Evolutionary conservation across 352 stramenopile species (phyloP).

Genomic region (Pythium sp.): DNA sequence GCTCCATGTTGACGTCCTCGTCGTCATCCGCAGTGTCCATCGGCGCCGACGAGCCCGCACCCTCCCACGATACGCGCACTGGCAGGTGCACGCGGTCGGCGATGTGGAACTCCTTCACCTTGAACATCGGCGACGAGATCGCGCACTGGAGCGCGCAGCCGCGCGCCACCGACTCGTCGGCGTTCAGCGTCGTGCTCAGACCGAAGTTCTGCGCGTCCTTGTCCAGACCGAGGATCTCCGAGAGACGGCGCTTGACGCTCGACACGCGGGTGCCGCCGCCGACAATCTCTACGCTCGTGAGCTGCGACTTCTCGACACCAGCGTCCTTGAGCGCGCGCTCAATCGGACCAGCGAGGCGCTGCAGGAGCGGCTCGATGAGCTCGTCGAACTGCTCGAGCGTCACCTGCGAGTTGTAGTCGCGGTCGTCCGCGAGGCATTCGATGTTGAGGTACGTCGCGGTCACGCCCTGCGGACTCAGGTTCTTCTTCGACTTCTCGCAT

Average conservation of each 20-base stretch:
- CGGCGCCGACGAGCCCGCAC: conserved; percentile 43
- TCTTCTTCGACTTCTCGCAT: conserved; percentile 99
- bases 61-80: conserved; percentile 94
- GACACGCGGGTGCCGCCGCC: conserved; percentile 95
- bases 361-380: conserved; percentile 89
- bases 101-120: conserved; percentile 93
- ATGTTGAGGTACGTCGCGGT: conserved; percentile 95
- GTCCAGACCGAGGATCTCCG: conserved; percentile 91
- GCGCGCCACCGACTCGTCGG: conserved; percentile 96
- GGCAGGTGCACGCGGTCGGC: conserved; percentile 89
- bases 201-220: conserved; percentile 94
- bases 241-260: conserved; percentile 93
- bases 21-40: conserved; percentile 70
- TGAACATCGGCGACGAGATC: conserved; percentile 98
- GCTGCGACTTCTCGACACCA: conserved; percentile 87
- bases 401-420: conserved; percentile 95
- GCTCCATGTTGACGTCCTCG: conserved; percentile 86
- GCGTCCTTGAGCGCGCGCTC: conserved; percentile 83
- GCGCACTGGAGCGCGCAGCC: conserved; percentile 98
- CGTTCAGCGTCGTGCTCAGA: conserved; percentile 98
- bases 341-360: conserved; percentile 85
- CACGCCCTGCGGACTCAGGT: conserved; percentile 95
- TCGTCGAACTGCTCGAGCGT: conserved; percentile 94
- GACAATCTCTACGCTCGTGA: conserved; percentile 95
- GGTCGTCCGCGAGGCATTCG: conserved; percentile 98